Percentiles rank a stretch among this genome's conserved stretches.
phyloP scores from a whole-genome alignment of 2,329 filamentous ascomycete genomes.

The Bipolaris oryzae region DNA sequence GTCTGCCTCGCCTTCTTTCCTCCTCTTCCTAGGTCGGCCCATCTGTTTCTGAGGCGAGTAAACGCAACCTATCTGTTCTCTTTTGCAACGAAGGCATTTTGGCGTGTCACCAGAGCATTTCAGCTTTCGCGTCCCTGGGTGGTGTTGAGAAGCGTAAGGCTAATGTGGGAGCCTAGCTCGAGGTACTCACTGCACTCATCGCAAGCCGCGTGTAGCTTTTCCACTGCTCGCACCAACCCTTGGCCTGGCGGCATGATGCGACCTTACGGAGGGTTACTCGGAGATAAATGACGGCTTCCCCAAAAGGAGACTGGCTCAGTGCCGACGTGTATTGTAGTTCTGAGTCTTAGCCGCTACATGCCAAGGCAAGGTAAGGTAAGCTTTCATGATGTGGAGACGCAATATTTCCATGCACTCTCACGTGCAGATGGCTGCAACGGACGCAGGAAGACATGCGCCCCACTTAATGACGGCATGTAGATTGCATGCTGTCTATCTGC shows the following conservation, averaged over 20 bases:
- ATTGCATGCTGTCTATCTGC: background rate
- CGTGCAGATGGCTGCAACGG: conserved; percentile 8
- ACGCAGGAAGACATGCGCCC: conserved; percentile 1
- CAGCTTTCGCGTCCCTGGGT: conserved; percentile 54
- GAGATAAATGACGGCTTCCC: background rate
- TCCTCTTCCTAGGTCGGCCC: conserved; percentile 58
- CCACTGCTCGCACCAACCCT: conserved; percentile 21
- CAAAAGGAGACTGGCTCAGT: conserved; percentile 1
- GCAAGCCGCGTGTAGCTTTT: conserved; percentile 44
- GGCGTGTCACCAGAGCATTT: conserved; percentile 56
- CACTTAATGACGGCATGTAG: conserved; percentile 5
- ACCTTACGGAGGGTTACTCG: background rate
- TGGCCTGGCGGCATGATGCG: conserved; percentile 13
- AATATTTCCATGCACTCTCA: conserved; percentile 4
- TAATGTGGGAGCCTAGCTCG: conserved; percentile 1
- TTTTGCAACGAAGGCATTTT: conserved; percentile 50
- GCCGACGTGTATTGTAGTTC: conserved; percentile 4
- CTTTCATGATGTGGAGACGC: background rate
- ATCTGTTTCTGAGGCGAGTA: conserved; percentile 58
- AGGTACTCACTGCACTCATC: conserved; percentile 45
- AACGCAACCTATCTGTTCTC: conserved; percentile 51
- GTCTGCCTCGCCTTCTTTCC: conserved; percentile 36
- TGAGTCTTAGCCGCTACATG: conserved; percentile 1
- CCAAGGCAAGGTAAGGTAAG: conserved; percentile 8
- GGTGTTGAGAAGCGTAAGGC: conserved; percentile 5